Base-by-base conservation (phyloP, 2,329 filamentous ascomycete genomes). In the Cadophora luteo-olivacea region DNA sequence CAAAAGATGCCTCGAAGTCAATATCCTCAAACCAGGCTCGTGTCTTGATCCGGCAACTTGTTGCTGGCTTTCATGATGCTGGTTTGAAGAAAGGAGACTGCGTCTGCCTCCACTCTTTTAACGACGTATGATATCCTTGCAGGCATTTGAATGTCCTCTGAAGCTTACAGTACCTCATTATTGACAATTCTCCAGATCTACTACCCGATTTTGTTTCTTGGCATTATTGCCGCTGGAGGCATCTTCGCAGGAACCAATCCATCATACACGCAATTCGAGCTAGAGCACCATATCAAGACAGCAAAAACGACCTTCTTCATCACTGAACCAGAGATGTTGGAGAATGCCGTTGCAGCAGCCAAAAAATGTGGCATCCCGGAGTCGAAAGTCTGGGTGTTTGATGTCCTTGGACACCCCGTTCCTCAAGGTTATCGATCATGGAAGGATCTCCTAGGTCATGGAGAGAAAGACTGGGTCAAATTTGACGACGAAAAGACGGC, bases 171-270 rank as follows among this genome's bases (percentile, higher is more conserved):
- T 22, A 29, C 12, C 41, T 19, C 1, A 19, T 19, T 12, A 25
- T 55, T 66, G 32, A 61, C 48, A 22, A 9, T 24, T 12, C 19
- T 19, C 16, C 25, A 74, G 72, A 74, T 76, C 41, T 69, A 72
- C 60, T 76, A 75, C 65, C 60, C 75, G 1, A 72, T 73, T 19
- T 22, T 73, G 0, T 73, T 74, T 48, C 68, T 76, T 7, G 74
- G 72, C 22, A 72, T 70, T 69, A 73, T 78, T 22, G 74, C 70
- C 8, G 73, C 75, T n/a, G 75, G 76, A 19, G 74, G 74, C 11
- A 51, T 76, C 7, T 78, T 75, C 32, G 65, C 75, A 7, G 75
- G 75, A 29, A 73, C 74, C n/a, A 78, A 77, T 29, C 75, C 77
- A 6, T 71, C 68, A 4, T 77, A 77, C 61, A 77, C 73, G 0